phyloP scores from a whole-genome alignment of 108 stramenopile species.

The Poteriospumella lacustris region DNA sequence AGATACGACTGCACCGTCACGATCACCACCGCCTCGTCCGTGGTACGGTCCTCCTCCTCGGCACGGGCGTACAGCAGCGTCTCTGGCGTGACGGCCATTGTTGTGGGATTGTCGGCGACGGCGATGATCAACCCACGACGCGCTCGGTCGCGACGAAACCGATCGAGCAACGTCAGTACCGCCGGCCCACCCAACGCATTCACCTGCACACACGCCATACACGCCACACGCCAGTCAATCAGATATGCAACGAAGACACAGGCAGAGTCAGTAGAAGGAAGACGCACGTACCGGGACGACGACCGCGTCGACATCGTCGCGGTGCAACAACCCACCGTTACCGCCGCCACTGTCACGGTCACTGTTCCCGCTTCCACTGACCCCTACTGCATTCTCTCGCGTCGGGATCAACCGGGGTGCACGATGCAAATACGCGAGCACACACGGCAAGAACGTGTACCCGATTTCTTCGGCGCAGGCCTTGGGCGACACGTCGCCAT shows the following conservation, averaged over 20 bases:
- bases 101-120: slow-evolving; percentile 47
- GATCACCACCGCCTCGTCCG: background rate
- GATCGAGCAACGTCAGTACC: slow-evolving; percentile 36
- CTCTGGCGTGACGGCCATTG: slow-evolving; percentile 33
- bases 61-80: slow-evolving; percentile 20
- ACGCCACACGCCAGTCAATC: too few relatives aligned
- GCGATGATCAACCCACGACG: slow-evolving; percentile 45
- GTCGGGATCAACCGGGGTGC: slow-evolving; percentile 20
- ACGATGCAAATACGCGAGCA: slow-evolving; percentile 44
- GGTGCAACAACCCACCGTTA: background rate
- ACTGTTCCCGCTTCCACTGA: slow-evolving; percentile 37
- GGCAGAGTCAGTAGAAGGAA: too few relatives aligned
- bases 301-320: background rate
- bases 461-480: slow-evolving; percentile 49
- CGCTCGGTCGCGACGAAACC: too few relatives aligned
- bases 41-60: background rate
- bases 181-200: slow-evolving; percentile 43
- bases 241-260: too few relatives aligned
- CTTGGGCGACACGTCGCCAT: slow-evolving; percentile 37
- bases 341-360: slow-evolving; percentile 34
- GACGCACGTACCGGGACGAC: background rate
- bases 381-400: background rate
- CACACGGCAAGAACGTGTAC: slow-evolving; percentile 47
- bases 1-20: slow-evolving; percentile 45
- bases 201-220: background rate